Evolutionary conservation across 2,329 filamentous ascomycete genomes (phyloP).

Genomic region (Paecilomyces sp.): DNA sequence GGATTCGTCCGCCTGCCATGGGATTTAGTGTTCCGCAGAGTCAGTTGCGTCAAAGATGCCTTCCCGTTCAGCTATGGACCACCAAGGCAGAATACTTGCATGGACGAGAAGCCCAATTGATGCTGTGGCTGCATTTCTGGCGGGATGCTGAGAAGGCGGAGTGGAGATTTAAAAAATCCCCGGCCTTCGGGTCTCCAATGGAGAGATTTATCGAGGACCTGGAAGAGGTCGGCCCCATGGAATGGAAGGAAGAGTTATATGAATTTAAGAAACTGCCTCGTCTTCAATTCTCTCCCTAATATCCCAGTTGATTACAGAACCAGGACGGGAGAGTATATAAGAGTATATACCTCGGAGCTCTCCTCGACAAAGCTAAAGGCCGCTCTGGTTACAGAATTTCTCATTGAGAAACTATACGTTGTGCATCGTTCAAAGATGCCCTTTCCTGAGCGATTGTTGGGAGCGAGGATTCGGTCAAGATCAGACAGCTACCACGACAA

Average conservation of each 20-base stretch:
- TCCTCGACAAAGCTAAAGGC: too few species aligned
- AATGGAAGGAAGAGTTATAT: background rate
- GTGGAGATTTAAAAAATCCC: background rate
- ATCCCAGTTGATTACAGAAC: too few species aligned
- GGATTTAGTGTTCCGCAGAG: background rate
- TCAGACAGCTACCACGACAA: too few species aligned
- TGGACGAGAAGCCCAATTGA: conserved; percentile 4
- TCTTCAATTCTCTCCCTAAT: too few species aligned
- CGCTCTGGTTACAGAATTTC: too few species aligned
- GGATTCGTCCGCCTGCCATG: background rate
- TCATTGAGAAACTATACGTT: too few species aligned
- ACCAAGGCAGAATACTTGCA: conserved; percentile 1
- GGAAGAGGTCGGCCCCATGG: background rate
- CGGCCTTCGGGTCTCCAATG: background rate
- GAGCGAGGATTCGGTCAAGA: too few species aligned
- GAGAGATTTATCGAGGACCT: background rate
- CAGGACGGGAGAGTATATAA: too few species aligned
- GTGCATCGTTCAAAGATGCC: too few species aligned
- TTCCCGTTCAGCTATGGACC: conserved; percentile 4
- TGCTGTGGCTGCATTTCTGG: conserved; percentile 8
- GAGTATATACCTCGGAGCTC: too few species aligned
- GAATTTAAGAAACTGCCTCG: background rate
- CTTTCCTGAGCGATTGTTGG: too few species aligned
- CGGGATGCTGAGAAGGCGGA: conserved; percentile 2
- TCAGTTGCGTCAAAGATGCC: background rate